These are phyloP conservation scores for Bacidia rubella DNA, from an alignment of 495 filamentous ascomycete species.

Conservation along the genomic window DNA sequence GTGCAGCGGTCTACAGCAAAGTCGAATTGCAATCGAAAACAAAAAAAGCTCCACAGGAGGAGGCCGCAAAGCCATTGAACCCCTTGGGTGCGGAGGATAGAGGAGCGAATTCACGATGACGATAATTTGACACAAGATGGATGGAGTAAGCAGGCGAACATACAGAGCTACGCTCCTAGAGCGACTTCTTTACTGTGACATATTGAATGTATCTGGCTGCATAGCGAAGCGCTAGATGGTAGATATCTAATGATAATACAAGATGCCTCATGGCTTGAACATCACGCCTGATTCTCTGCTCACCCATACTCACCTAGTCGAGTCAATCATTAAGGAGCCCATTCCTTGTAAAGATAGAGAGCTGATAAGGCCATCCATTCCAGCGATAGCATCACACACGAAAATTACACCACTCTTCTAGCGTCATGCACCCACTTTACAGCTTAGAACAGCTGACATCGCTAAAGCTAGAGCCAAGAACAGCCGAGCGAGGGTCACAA, in stretches of 20 bases:
- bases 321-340: neutral
- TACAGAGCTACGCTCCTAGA: neutral
- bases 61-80: neutral
- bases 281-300: no score
- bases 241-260: neutral
- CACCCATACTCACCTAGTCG: neutral
- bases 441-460: no score
- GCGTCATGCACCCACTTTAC: no score
- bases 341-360: neutral
- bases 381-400: neutral
- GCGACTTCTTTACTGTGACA: neutral
- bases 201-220: neutral
- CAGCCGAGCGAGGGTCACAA: no score
- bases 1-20: conserved; percentile 13
- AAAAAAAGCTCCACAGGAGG: neutral
- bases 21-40: conserved; percentile 12
- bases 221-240: neutral
- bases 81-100: conserved; percentile 1
- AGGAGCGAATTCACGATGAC: neutral
- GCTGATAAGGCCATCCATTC: no score
- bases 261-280: no score
- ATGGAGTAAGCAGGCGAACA: neutral
- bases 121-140: neutral
- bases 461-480: no score
- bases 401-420: neutral